phyloP scores from a whole-genome alignment of 2,329 filamentous ascomycete species.

The Botrytis byssoidea region DNA sequence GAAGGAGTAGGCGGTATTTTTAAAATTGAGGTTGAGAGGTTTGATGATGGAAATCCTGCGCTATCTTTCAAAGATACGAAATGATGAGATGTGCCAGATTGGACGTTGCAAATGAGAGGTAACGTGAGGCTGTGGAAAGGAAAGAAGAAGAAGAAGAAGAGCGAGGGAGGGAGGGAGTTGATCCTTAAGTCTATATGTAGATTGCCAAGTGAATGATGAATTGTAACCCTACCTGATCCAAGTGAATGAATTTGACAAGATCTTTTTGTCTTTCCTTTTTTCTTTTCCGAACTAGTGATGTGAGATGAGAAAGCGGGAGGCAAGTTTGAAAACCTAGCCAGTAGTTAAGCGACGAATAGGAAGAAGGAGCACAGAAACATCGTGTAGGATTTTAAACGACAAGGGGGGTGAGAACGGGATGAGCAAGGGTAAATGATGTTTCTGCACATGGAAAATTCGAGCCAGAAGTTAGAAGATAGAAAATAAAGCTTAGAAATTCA shows the following conservation, averaged over 20 bases:
- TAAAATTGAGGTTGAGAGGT: neutral
- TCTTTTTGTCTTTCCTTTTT: neutral
- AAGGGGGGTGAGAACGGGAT: neutral
- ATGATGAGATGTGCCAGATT: conserved; percentile 7
- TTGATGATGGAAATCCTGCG: conserved; percentile 17
- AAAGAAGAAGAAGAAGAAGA: conserved; percentile 15
- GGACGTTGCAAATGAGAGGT: conserved; percentile 14
- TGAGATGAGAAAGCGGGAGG: neutral
- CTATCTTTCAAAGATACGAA: conserved; percentile 27
- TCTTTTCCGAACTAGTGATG: neutral
- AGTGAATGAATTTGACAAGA: neutral
- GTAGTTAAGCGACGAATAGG: neutral
- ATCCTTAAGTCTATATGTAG: conserved; percentile 7
- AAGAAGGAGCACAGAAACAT: neutral
- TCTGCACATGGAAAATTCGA: neutral
- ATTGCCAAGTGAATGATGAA: neutral
- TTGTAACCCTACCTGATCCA: neutral
- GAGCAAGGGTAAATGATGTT: neutral
- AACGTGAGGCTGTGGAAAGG: conserved; percentile 15
- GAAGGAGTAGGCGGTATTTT: neutral
- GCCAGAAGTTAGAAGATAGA: neutral
- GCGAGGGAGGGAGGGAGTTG: neutral
- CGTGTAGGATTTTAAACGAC: neutral
- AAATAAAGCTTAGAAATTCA: neutral
- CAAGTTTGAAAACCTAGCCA: neutral